Evolutionary conservation across 208 protist genomes (phyloP).

Genomic region (Leishmania amazonensis): DNA sequence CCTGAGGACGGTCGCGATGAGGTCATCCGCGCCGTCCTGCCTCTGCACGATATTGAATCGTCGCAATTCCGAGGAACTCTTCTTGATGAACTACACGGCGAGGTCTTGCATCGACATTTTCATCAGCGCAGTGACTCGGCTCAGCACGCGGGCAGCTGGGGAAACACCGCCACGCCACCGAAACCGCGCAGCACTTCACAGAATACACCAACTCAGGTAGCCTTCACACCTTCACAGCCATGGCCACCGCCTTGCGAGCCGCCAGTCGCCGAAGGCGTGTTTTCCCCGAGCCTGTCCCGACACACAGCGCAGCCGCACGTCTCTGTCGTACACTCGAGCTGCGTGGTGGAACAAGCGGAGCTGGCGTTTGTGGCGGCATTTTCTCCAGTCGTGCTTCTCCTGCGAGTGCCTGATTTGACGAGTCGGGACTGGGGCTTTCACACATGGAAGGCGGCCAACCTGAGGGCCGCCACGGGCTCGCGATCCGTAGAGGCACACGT

Average conservation of each 20-base stretch:
- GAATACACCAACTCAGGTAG: too few relatives aligned
- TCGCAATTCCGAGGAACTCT: not conserved
- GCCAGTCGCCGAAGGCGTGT: not conserved
- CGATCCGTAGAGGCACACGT: not conserved
- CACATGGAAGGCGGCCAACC: not conserved
- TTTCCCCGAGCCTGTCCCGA: not conserved
- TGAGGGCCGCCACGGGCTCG: not conserved
- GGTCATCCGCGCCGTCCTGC: not conserved
- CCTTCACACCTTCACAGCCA: too few relatives aligned
- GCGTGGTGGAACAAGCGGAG: conserved; percentile 23
- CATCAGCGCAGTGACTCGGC: not conserved
- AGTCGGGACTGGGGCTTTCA: not conserved
- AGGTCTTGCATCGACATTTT: not conserved
- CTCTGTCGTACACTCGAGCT: conserved; percentile 28
- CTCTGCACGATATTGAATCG: not conserved
- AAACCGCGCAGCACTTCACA: not conserved
- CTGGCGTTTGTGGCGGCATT: conserved; percentile 13
- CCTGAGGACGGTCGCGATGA: not conserved
- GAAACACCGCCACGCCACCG: not conserved
- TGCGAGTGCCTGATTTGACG: conserved; percentile 5
- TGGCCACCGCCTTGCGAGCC: not conserved
- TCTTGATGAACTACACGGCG: not conserved
- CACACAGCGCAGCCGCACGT: not conserved
- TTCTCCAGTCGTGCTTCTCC: conserved; percentile 6
- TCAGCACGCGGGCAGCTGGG: not conserved